These are phyloP conservation scores for Closterium sp. DNA, from an alignment of 139 green algal species.

Conservation along the genomic window DNA sequence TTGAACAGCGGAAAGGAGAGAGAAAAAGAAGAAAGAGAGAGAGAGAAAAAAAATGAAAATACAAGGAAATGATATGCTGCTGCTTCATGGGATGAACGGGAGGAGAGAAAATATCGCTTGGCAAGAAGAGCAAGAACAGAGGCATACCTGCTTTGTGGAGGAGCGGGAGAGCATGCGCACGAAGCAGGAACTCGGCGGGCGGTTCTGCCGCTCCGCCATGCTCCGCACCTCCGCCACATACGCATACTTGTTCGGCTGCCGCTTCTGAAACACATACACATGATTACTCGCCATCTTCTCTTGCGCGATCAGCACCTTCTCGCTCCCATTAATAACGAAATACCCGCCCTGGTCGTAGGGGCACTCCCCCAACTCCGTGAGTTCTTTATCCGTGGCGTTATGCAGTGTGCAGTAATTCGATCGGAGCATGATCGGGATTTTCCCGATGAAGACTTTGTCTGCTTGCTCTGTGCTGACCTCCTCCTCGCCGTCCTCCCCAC, in stretches of 20 bases:
- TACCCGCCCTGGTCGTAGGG: conserved; percentile 97
- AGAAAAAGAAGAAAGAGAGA: no score
- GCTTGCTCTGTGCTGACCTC: conserved; percentile 57
- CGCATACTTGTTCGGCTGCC: conserved; percentile 89
- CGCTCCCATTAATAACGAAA: conserved; percentile 97
- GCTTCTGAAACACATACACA: conserved; percentile 97
- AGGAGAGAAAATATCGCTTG: no score
- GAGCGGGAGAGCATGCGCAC: conserved; percentile 76
- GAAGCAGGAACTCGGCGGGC: conserved; percentile 73
- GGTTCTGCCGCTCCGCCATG: conserved; percentile 79
- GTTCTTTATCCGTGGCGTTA: conserved; percentile 75
- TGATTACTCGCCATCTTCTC: conserved; percentile 98
- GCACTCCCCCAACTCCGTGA: conserved; percentile 90
- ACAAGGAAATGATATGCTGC: no score
- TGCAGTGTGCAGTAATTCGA: conserved; percentile 88
- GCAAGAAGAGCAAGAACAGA: no score
- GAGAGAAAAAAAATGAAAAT: no score
- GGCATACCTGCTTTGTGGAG: no score
- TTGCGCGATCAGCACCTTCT: conserved; percentile 99
- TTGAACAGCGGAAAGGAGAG: no score
- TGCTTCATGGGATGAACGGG: no score
- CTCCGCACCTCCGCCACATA: conserved; percentile 76
- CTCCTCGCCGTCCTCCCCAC: conserved; percentile 59
- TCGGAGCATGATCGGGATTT: conserved; percentile 98
- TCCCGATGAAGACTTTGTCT: conserved; percentile 89